These are phyloP conservation scores for Rhizopogon vinicolor DNA, from an alignment of 768 basidiomycete genomes.

Conservation along the genomic window DNA sequence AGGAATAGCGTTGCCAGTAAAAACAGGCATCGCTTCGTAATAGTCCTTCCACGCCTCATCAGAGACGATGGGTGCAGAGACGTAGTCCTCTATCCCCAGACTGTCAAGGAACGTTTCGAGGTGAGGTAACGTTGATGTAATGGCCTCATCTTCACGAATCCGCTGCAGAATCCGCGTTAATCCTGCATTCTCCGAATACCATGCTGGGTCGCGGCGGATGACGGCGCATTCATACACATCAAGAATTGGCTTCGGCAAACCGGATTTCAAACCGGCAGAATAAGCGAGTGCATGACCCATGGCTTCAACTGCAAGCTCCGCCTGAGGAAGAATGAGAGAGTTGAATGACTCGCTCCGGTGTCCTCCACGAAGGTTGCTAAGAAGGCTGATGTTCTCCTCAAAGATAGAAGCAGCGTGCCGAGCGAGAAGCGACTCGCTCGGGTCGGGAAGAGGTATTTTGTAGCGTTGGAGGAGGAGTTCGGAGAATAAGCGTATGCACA, in stretches of 20 bases:
- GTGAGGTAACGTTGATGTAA: constrained; percentile 39
- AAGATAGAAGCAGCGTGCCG: constrained; percentile 43
- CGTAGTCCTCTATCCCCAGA: constrained; percentile 45
- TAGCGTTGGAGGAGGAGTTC: constrained; percentile 57
- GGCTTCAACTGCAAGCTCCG: constrained; percentile 49
- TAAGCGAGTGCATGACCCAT: constrained; percentile 62
- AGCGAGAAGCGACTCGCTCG: constrained; percentile 47
- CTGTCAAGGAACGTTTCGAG: constrained; percentile 36
- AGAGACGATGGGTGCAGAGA: constrained; percentile 50
- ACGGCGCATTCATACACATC: constrained; percentile 52
- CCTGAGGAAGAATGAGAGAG: constrained; percentile 51
- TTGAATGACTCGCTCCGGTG: constrained; percentile 42
- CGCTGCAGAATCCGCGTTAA: constrained; percentile 46
- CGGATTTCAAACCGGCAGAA: constrained; percentile 42
- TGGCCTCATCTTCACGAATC: constrained; percentile 40
- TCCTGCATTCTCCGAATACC: constrained; percentile 52
- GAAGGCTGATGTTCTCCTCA: constrained; percentile 40
- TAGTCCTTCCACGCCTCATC: constrained; percentile 48
- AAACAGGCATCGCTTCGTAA: constrained; percentile 33
- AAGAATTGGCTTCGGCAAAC: constrained; percentile 43
- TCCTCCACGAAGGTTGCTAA: constrained; percentile 26
- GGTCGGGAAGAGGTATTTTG: constrained; percentile 39
- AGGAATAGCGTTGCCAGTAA: constrained; percentile 38
- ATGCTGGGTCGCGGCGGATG: constrained; percentile 50
- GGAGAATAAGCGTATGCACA: constrained; percentile 53